Evolutionary conservation across 768 basidiomycete genomes (phyloP), one percentile per base, ranked within the genome.

Genomic region (Pleurotus salmoneostramineus): DNA sequence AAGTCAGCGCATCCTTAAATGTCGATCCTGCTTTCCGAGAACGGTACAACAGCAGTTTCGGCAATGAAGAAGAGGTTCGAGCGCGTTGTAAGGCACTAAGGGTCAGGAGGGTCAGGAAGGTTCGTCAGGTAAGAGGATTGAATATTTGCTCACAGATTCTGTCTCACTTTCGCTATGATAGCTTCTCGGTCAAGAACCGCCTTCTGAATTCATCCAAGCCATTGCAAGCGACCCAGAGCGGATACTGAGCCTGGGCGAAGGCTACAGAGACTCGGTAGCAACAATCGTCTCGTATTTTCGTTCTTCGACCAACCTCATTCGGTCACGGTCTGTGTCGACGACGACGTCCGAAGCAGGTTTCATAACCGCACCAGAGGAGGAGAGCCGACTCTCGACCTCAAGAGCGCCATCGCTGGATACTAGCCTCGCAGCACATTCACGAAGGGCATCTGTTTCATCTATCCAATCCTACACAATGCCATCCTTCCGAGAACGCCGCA

Each of bases 111-210:
- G 80, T 78, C 33, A 66, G 74, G 59, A 83, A 83, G 67, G 77
- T 83, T 70, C 66, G 74, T 4, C 77, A 82, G 74, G 82, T 83
- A 61, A 33, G 68, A 45, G 44, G 14, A 45, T 17, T 11, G 10
- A 45, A 40, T 27, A 51, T 21, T 52, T 50, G 32, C 27, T 12
- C 15, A 7, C 31, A 33, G 27, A 46, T 32, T 46, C 33, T 47
- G 44, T 37, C 45, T 31, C 52, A 44, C 50, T 35, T 27, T 31
- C 50, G 31, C 43, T 37, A 10, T 10, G 10, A 11, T 62, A 83
- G 82, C 60, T 83, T 17, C 81, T 83, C 56, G 82, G 82, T 15
- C 72, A 74, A 56, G 77, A 81, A 48, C 77, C 79, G 11, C 79
- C 81, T 8, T 61, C 68, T 6, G 73, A 77, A 21, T 61, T 80